Evolutionary conservation across 202 grass and related monocot genomes (phyloP).

Genomic region (Saccharum hybrid): DNA sequence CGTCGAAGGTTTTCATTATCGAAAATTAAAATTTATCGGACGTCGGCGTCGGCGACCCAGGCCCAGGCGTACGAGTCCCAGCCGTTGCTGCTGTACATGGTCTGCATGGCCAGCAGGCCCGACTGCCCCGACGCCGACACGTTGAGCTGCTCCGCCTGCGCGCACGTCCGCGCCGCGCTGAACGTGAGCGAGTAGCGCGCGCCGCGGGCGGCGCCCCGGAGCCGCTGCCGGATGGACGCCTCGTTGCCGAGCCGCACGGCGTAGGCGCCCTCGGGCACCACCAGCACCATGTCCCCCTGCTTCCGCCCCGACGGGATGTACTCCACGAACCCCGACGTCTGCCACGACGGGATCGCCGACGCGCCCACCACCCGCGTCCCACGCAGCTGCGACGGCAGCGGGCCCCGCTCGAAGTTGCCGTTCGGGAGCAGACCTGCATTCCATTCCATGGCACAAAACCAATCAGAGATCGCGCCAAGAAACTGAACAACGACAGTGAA

Average conservation of each 20-base stretch:
- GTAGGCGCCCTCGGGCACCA: slow-evolving; percentile 73
- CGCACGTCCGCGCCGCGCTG: slow-evolving; percentile 83
- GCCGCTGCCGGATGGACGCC: slow-evolving; percentile 67
- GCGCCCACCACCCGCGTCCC: slow-evolving; percentile 66
- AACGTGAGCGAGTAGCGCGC: slow-evolving; percentile 77
- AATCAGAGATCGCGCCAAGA: not conserved
- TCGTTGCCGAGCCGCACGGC: slow-evolving; percentile 83
- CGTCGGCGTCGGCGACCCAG: slow-evolving; percentile 50
- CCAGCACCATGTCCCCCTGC: slow-evolving; percentile 85
- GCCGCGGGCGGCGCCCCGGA: slow-evolving; percentile 39
- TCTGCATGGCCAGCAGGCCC: slow-evolving; percentile 67
- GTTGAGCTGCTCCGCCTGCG: slow-evolving; percentile 74
- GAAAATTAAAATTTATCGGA: too few species aligned
- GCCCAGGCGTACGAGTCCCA: slow-evolving; percentile 94
- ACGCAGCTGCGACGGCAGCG: slow-evolving; percentile 52
- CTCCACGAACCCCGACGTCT: slow-evolving; percentile 70
- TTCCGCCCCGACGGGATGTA: slow-evolving; percentile 74
- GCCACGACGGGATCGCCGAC: slow-evolving; percentile 65
- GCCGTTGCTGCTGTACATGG: slow-evolving; percentile 87
- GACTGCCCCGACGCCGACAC: slow-evolving; percentile 67
- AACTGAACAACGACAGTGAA: not conserved
- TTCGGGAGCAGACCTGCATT: slow-evolving; percentile 71
- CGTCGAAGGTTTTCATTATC: too few species aligned
- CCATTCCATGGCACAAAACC: not conserved
- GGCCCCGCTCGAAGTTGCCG: slow-evolving; percentile 82